Percentiles rank a stretch among this genome's conserved stretches.
These are phyloP conservation scores for Cutaneotrichosporon daszewskae DNA, from an alignment of 1,284 basidiomycete genomes.

Conservation along the genomic window DNA sequence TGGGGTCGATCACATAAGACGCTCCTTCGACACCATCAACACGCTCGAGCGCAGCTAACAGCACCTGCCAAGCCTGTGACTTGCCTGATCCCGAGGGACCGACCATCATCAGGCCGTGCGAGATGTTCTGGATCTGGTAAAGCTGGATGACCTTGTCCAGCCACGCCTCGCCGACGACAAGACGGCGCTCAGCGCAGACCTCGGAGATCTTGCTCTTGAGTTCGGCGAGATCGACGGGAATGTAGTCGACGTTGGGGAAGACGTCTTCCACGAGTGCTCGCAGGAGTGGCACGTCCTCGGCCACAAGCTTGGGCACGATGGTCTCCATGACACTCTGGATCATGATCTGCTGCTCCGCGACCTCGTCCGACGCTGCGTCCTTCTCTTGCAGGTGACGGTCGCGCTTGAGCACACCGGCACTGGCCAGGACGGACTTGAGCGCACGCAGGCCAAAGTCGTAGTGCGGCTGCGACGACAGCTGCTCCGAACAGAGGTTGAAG, in stretches of 20 bases:
- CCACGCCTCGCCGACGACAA: slow-evolving; percentile 85
- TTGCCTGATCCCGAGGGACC: slow-evolving; percentile 96
- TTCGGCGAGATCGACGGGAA: slow-evolving; percentile 79
- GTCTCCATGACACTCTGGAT: slow-evolving; percentile 99
- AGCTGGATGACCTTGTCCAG: slow-evolving; percentile 93
- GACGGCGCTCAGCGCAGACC: slow-evolving; percentile 78
- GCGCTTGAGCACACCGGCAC: slow-evolving; percentile 95
- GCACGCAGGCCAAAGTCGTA: slow-evolving; percentile 99
- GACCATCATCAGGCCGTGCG: slow-evolving; percentile 99
- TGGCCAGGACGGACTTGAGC: slow-evolving; percentile 90
- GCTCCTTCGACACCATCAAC: slow-evolving; percentile 89
- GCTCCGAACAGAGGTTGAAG: slow-evolving; percentile 97
- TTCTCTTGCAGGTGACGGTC: slow-evolving; percentile 58
- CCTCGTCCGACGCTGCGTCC: slow-evolving; percentile 53
- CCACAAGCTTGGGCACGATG: slow-evolving; percentile 95
- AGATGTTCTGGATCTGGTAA: slow-evolving; percentile 99
- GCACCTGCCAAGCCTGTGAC: slow-evolving; percentile 93
- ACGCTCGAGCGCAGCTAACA: slow-evolving; percentile 83
- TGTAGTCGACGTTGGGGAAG: slow-evolving; percentile 91
- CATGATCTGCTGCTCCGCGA: slow-evolving; percentile 87
- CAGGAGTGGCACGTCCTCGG: slow-evolving; percentile 90
- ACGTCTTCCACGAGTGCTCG: slow-evolving; percentile 94
- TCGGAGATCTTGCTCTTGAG: slow-evolving; percentile 77
- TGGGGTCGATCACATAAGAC: slow-evolving; percentile 96
- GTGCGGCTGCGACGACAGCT: slow-evolving; percentile 93